These are phyloP conservation scores for Cutaneotrichosporon sp. DNA, from an alignment of 1,284 basidiomycete genomes.

Conservation along the genomic window DNA sequence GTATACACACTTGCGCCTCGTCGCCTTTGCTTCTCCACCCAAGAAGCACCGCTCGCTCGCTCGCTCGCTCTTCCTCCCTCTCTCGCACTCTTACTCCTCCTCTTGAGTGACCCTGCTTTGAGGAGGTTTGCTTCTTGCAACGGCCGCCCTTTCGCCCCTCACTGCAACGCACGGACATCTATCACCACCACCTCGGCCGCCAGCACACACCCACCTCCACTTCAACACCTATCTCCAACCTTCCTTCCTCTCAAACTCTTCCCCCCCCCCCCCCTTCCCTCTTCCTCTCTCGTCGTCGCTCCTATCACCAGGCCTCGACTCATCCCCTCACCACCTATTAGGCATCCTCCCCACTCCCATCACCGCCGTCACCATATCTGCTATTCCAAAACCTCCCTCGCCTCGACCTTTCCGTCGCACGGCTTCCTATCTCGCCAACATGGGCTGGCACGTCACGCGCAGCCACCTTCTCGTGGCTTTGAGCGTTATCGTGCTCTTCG, in stretches of 20 bases:
- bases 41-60: too few species aligned
- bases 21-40: too few species aligned
- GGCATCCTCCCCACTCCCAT: too few species aligned
- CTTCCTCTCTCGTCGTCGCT: neutral
- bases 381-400: neutral
- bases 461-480: constrained; percentile 50
- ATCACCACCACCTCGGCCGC: too few species aligned
- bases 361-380: neutral
- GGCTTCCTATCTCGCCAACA: constrained; percentile 2
- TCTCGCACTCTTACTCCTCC: too few species aligned
- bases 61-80: too few species aligned
- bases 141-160: neutral
- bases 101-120: too few species aligned
- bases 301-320: neutral
- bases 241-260: too few species aligned
- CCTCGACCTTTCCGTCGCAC: constrained; percentile 7
- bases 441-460: constrained; percentile 44
- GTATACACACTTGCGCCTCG: too few species aligned
- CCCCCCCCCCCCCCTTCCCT: too few species aligned
- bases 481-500: constrained; percentile 40
- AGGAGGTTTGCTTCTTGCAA: too few species aligned
- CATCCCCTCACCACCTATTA: neutral
- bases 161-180: too few species aligned
- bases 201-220: neutral
- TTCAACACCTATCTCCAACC: neutral